Evolutionary conservation across 1,284 basidiomycete species (phyloP).

Genomic region (Rhizoctonia solani): DNA sequence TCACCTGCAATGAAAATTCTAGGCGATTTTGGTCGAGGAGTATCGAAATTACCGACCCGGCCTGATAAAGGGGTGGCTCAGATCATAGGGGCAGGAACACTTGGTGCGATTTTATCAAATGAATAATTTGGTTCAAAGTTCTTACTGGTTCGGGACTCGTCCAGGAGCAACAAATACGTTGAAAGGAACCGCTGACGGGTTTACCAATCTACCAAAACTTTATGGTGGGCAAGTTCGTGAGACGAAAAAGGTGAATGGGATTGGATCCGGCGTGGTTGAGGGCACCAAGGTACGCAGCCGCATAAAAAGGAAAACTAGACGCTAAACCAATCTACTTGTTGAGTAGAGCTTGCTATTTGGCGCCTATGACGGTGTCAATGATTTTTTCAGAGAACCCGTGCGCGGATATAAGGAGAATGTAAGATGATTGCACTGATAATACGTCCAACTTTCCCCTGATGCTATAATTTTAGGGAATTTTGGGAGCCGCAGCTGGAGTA

Average conservation of each 20-base stretch:
- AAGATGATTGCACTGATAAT: too few relatives aligned
- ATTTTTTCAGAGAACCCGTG: too few relatives aligned
- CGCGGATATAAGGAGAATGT: too few relatives aligned
- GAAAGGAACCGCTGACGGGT: neutral
- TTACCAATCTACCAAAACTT: neutral
- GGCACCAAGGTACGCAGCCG: neutral
- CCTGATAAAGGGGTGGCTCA: constrained; percentile 53
- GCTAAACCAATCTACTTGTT: neutral
- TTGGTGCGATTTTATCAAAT: neutral
- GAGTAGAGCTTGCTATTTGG: neutral
- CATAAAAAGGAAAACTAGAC: too few relatives aligned
- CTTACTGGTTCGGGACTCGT: too few relatives aligned
- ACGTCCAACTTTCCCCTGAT: too few relatives aligned
- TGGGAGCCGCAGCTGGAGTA: too few relatives aligned
- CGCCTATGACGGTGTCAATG: neutral
- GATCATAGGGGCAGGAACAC: constrained; percentile 51
- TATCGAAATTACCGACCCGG: constrained; percentile 31
- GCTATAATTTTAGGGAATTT: too few relatives aligned
- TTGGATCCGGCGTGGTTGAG: neutral
- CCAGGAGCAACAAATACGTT: neutral
- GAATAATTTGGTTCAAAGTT: too few relatives aligned
- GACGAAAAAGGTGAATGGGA: neutral
- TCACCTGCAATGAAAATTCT: neutral
- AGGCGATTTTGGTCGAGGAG: neutral
- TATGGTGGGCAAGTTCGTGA: neutral